Evolutionary conservation across 306 rosid species (phyloP).

Genomic region (Morella rubra): DNA sequence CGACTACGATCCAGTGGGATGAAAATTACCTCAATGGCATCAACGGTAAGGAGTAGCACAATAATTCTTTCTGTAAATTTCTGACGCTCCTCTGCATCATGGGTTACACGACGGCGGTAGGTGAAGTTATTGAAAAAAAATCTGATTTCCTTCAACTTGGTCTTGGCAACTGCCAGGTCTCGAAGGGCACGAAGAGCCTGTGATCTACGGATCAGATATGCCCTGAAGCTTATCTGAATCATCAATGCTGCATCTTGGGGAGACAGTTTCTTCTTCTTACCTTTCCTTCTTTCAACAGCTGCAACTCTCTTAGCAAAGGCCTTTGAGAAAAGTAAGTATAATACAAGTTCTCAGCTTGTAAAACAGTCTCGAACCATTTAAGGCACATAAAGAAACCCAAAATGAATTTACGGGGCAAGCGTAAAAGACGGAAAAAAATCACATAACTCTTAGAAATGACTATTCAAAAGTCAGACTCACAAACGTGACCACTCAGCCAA

Average conservation of each 20-base stretch:
- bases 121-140: conserved; percentile 68
- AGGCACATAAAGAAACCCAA: not conserved
- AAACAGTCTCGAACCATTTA: not conserved
- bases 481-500: not conserved
- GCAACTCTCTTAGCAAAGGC: conserved; percentile 75
- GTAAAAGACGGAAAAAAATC: not conserved
- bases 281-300: conserved; percentile 45
- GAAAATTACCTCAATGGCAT: conserved; percentile 70
- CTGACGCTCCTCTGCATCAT: conserved; percentile 74
- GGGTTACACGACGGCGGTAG: conserved; percentile 53
- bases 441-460: not conserved
- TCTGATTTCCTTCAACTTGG: conserved; percentile 82
- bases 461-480: not conserved
- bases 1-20: not conserved
- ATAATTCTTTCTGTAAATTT: conserved; percentile 80
- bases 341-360: conserved; percentile 12
- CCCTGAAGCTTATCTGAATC: conserved; percentile 74
- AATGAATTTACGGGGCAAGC: not conserved
- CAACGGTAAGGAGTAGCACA: conserved; percentile 88
- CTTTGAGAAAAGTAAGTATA: conserved; percentile 37
- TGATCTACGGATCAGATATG: conserved; percentile 75
- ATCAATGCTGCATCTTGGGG: conserved; percentile 82
- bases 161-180: conserved; percentile 74
- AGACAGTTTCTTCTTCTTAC: conserved; percentile 83
- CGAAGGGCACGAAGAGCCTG: conserved; percentile 82